These are phyloP conservation scores for Backusella liffmaniae DNA, from an alignment of 192 early-diverging fungal genomes.

Conservation along the genomic window DNA sequence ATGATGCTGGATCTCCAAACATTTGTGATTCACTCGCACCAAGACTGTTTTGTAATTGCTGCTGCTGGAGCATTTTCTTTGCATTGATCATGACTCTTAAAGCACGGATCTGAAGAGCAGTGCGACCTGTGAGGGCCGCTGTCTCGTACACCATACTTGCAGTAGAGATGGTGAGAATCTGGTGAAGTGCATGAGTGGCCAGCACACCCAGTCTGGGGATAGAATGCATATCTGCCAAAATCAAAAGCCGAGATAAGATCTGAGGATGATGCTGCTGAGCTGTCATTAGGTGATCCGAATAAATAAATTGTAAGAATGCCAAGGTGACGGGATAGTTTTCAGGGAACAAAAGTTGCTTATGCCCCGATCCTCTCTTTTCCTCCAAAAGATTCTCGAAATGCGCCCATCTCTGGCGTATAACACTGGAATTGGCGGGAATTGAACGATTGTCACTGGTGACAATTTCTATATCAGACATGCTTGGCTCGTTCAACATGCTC, in stretches of 20 bases:
- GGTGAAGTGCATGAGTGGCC: slow-evolving; percentile 58
- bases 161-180: slow-evolving; percentile 57
- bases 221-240: slow-evolving; percentile 61
- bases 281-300: slow-evolving; percentile 67
- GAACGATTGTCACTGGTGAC: slow-evolving; percentile 38
- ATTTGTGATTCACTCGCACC: background rate
- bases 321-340: slow-evolving; percentile 49
- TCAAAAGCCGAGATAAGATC: slow-evolving; percentile 63
- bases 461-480: slow-evolving; percentile 48
- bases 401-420: slow-evolving; percentile 43
- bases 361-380: slow-evolving; percentile 25
- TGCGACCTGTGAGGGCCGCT: slow-evolving; percentile 57
- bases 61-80: slow-evolving; percentile 54
- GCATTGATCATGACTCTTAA: slow-evolving; percentile 52
- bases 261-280: slow-evolving; percentile 65
- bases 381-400: slow-evolving; percentile 44
- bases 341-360: slow-evolving; percentile 36
- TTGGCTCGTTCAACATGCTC: slow-evolving; percentile 41
- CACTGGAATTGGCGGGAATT: slow-evolving; percentile 47
- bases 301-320: slow-evolving; percentile 65
- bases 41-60: background rate
- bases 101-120: slow-evolving; percentile 59
- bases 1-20: background rate
- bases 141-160: slow-evolving; percentile 70
- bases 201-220: slow-evolving; percentile 56